Conservation (phyloP, 352 stramenopile genomes). For the Globisporangium takayamanum region DNA sequence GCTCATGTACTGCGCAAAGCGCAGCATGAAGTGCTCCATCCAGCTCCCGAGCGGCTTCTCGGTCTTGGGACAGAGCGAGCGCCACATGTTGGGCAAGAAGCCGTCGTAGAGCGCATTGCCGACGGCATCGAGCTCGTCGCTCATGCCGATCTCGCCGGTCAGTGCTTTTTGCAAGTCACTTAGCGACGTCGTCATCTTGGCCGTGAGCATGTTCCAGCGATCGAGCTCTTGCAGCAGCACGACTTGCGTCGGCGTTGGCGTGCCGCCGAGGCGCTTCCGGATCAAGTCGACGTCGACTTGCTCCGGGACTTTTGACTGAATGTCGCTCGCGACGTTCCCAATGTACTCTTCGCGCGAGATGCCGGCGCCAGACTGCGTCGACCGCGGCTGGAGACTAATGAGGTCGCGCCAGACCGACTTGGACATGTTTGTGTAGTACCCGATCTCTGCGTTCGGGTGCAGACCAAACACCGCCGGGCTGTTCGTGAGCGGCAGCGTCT, state of each 20-base stretch:
- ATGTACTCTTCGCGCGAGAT: conserved; percentile 94
- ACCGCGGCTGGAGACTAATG: conserved; percentile 89
- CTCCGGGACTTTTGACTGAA: conserved; percentile 88
- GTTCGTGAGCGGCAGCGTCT: conserved; percentile 91
- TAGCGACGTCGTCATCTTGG: conserved; percentile 80
- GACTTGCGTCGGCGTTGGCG: conserved; percentile 87
- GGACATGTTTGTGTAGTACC: conserved; percentile 94
- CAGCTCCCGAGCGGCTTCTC: conserved; percentile 94
- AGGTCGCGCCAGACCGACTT: conserved; percentile 93
- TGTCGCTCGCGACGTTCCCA: conserved; percentile 82
- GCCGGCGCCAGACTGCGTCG: conserved; percentile 53
- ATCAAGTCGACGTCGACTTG: conserved; percentile 86
- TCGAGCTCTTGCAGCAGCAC: conserved; percentile 94
- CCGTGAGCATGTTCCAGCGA: conserved; percentile 90
- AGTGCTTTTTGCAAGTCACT: conserved; percentile 90
- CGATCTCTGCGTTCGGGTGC: conserved; percentile 95
- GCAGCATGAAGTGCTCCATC: conserved; percentile 91
- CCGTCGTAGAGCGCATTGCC: conserved; percentile 91
- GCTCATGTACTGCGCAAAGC: conserved; percentile 88
- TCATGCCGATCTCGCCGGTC: conserved; percentile 95
- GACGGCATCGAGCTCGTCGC: conserved; percentile 91
- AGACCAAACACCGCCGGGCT: conserved; percentile 93
- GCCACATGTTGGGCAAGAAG: conserved; percentile 91
- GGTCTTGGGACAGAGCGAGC: conserved; percentile 86
- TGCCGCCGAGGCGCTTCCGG: conserved; percentile 61